phyloP scores from a whole-genome alignment of 2,329 filamentous ascomycete species.

The Colletotrichum sp. region DNA sequence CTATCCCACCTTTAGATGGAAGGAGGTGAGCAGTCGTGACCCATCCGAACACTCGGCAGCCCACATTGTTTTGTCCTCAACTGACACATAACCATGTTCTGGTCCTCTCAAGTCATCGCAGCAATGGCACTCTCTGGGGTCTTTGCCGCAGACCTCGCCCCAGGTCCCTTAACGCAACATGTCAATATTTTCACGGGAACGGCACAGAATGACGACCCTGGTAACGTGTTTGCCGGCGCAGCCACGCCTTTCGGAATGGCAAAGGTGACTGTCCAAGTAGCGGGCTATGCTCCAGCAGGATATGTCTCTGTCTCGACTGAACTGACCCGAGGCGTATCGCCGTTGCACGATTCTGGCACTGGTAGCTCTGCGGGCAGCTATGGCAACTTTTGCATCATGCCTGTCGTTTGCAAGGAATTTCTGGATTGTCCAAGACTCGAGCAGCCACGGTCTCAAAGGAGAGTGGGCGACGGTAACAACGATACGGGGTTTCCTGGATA shows the following conservation, averaged over 20 bases:
- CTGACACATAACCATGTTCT: background rate
- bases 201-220: background rate
- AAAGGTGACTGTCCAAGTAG: background rate
- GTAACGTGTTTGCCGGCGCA: background rate
- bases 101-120: background rate
- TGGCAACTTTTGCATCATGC: conserved; percentile 3
- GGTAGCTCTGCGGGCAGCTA: conserved; percentile 5
- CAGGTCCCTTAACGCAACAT: background rate
- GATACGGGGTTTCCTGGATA: background rate
- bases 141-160: background rate
- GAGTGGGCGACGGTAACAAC: background rate
- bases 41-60: background rate
- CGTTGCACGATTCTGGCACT: background rate
- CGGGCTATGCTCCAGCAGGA: background rate
- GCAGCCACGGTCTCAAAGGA: background rate
- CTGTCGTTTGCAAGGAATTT: background rate
- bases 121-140: background rate
- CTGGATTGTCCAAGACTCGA: background rate
- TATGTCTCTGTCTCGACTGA: background rate
- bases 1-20: background rate
- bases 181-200: conserved; percentile 1
- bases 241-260: background rate
- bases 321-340: background rate
- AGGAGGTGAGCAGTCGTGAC: background rate
- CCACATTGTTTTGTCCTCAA: background rate